Base-by-base conservation (phyloP, 306 rosid species). In the Pyrus betulifolia region DNA sequence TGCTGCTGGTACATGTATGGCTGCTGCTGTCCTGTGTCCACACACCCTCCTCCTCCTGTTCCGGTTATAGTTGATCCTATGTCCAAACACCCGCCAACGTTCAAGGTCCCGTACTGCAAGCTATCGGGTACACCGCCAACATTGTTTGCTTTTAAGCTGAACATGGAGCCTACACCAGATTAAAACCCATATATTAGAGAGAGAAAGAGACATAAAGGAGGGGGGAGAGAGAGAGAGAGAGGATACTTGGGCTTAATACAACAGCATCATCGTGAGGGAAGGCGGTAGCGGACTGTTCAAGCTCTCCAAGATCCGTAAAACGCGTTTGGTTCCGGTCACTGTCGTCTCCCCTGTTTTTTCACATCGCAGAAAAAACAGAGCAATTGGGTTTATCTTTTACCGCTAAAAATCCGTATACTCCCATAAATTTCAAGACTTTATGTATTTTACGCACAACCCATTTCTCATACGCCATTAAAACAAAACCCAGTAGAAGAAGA, bases 241-340 rank as follows among this genome's bases (percentile, higher is more conserved):
- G 74, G 62, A 76, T 76, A 91, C 97, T 93, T 89, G 92, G 75
- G 84, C 86, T 88, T 91, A 91, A 90, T 91, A 86, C 93, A 87
- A 90, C 83, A 81, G 91, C 89, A 85, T 87, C 86, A 42, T 88
- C 86, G 51, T 72, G 90, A 68, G 82, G 90, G 72, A 93, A 89
- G 74, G 82, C 78, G 45, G 87, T 51, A 76, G 87, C 75, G 79
- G 93, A 88, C 45, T 82, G 88, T 11, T 88, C 91, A 88, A 90
- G 90, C 80, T 88, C 94, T 35, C 86, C 91, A 79, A 93, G 82
- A 78, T 89, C 89, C 78, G 79, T 65, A 84, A 88, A 89, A 75
- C 86, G 92, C 54, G 90, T 76, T n/a, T 79, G 86, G 71, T 84
- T 82, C 74, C 76, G 62, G 72, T 44, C 78, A 18, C 72, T 35